Percentiles rank a stretch among this genome's conserved stretches.
Conservation (phyloP, 1,284 basidiomycete species). For the Schizopora paradoxa region DNA sequence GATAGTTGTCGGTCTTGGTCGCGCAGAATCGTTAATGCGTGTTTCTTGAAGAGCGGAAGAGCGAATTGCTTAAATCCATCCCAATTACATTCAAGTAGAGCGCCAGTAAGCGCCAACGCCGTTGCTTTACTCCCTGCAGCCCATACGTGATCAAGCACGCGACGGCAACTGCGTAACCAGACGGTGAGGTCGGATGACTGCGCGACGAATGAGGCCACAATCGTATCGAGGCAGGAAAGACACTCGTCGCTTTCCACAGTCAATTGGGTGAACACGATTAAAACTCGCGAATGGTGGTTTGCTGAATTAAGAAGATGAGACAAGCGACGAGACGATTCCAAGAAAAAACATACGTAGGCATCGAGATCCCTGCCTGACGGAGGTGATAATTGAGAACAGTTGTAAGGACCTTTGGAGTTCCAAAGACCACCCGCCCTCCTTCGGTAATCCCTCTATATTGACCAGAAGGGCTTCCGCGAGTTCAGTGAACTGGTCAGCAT, state of each 20-base stretch:
- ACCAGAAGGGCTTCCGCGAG: conserved; percentile 51
- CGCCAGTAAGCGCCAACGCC: conserved; percentile 49
- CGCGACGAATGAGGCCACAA: conserved; percentile 45
- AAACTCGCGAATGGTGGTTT: conserved; percentile 43
- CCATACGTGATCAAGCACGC: conserved; percentile 48
- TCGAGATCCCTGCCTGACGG: conserved; percentile 62
- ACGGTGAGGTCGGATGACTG: conserved; percentile 58
- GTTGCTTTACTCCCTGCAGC: conserved; percentile 34
- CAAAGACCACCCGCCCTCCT: too few species aligned
- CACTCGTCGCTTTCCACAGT: conserved; percentile 31
- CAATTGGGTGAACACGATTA: conserved; percentile 38
- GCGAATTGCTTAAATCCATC: conserved; percentile 68
- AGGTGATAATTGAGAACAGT: conserved; percentile 35
- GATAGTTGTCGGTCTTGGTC: conserved; percentile 26
- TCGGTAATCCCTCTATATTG: conserved; percentile 26
- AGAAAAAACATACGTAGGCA: conserved; percentile 42
- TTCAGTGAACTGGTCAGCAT: conserved; percentile 54
- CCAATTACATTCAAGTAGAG: conserved; percentile 60
- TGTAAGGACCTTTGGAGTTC: conserved; percentile 23
- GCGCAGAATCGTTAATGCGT: conserved; percentile 40
- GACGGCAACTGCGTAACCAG: conserved; percentile 56
- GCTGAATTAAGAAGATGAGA: conserved; percentile 29
- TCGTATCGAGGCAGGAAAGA: conserved; percentile 35
- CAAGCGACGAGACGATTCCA: background rate
- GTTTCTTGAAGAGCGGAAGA: conserved; percentile 49